Percentiles rank a stretch among this genome's conserved stretches.
These are phyloP conservation scores for Paraleonurus japonicus DNA, from an alignment of 257 asterid genomes.

Conservation along the genomic window DNA sequence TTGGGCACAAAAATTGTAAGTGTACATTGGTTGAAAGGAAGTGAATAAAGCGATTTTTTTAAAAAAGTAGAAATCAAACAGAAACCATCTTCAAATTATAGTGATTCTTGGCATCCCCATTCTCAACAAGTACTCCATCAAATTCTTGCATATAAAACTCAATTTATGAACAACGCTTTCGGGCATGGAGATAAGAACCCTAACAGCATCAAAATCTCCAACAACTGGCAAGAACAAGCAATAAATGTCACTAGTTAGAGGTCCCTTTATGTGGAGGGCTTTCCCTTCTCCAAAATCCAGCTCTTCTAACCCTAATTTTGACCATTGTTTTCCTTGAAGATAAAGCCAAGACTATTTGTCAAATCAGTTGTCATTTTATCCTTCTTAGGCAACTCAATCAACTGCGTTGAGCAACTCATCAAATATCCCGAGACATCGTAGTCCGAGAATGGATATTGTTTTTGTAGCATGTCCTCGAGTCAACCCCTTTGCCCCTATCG, in stretches of 20 bases:
- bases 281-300: conserved; percentile 80
- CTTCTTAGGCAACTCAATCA: too few relatives aligned
- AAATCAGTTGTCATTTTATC: conserved; percentile 45
- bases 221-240: conserved; percentile 64
- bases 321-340: conserved; percentile 93
- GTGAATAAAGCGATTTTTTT: too few relatives aligned
- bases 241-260: conserved; percentile 64
- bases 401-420: too few relatives aligned
- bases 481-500: too few relatives aligned
- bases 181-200: conserved; percentile 77
- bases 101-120: conserved; percentile 35
- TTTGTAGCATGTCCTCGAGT: too few relatives aligned
- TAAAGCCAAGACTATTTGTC: conserved; percentile 58
- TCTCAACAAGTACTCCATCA: conserved; percentile 21
- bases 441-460: too few relatives aligned
- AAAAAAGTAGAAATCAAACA: conserved; percentile 21
- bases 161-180: conserved; percentile 45
- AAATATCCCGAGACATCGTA: too few relatives aligned
- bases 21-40: neutral
- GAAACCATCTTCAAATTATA: conserved; percentile 41
- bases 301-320: conserved; percentile 72
- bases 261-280: conserved; percentile 72
- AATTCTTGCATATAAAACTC: conserved; percentile 61
- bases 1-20: too few relatives aligned
- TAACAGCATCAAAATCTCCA: conserved; percentile 42